phyloP scores from a whole-genome alignment of 768 basidiomycete genomes.

The Phylloporus rhodoxanthus region DNA sequence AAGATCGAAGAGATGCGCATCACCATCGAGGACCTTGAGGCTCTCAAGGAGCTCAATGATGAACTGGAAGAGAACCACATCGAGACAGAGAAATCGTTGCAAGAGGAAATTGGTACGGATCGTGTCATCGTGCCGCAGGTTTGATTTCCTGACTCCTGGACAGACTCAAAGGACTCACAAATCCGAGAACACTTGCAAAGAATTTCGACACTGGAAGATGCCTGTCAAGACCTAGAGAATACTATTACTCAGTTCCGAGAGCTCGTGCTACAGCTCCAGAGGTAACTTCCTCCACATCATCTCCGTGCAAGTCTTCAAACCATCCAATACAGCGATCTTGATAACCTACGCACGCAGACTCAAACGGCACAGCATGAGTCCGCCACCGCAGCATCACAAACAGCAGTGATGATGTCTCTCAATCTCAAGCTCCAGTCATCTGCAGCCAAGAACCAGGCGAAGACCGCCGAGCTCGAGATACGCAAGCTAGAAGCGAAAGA shows the following conservation, averaged over 20 bases:
- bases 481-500: conserved; percentile 81
- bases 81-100: conserved; percentile 86
- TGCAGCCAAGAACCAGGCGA: conserved; percentile 85
- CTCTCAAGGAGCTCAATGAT: conserved; percentile 92
- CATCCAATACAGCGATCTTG: conserved; percentile 64
- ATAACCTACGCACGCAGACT: conserved; percentile 75
- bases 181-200: conserved; percentile 62
- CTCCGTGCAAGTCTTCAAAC: conserved; percentile 6
- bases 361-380: conserved; percentile 81
- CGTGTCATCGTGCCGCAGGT: not conserved
- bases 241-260: conserved; percentile 94
- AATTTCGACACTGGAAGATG: conserved; percentile 67
- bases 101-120: conserved; percentile 77
- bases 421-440: conserved; percentile 93
- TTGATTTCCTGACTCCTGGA: conserved; percentile 1
- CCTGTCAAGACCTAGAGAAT: conserved; percentile 75
- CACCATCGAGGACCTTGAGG: conserved; percentile 93
- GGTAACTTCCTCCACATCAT: conserved; percentile 36
- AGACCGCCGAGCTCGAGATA: conserved; percentile 84
- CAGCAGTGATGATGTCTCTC: conserved; percentile 88
- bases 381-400: conserved; percentile 77
- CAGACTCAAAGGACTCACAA: conserved; percentile 66
- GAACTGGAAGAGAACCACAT: conserved; percentile 96
- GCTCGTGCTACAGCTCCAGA: conserved; percentile 77
- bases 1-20: conserved; percentile 98